These are phyloP conservation scores for Chlamydomonas incerta DNA, from an alignment of 139 green algal genomes.

Conservation along the genomic window DNA sequence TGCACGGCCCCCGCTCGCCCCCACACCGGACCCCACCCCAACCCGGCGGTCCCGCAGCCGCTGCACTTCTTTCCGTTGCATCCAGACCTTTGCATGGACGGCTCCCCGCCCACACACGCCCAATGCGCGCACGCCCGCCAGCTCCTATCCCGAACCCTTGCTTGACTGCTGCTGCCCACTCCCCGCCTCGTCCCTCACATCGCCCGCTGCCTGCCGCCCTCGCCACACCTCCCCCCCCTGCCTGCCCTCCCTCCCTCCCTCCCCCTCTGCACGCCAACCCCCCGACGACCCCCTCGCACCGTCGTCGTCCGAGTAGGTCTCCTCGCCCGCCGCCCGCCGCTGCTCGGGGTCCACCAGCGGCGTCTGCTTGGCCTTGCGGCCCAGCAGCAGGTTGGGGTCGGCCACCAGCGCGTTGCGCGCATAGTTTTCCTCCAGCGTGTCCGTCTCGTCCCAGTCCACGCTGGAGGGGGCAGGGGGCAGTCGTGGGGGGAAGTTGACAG, in stretches of 20 bases:
- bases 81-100: too few species aligned
- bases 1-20: too few species aligned
- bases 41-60: too few species aligned
- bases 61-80: too few species aligned
- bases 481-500: neutral
- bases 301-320: constrained; percentile 65
- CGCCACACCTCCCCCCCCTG: neutral
- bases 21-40: too few species aligned
- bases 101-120: too few species aligned
- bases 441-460: constrained; percentile 45
- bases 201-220: too few species aligned
- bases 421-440: constrained; percentile 61
- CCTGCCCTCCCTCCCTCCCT: neutral
- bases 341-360: constrained; percentile 52
- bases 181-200: too few species aligned
- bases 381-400: constrained; percentile 62
- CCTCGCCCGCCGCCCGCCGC: constrained; percentile 46
- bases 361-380: constrained; percentile 28
- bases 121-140: too few species aligned
- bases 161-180: too few species aligned
- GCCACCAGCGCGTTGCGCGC: constrained; percentile 56
- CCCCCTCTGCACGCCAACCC: too few species aligned
- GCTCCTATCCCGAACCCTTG: too few species aligned
- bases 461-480: constrained; percentile 43
- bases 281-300: constrained; percentile 49